Conservation (phyloP, 177 flowering plant genomes). For the Vitis hybrid region DNA sequence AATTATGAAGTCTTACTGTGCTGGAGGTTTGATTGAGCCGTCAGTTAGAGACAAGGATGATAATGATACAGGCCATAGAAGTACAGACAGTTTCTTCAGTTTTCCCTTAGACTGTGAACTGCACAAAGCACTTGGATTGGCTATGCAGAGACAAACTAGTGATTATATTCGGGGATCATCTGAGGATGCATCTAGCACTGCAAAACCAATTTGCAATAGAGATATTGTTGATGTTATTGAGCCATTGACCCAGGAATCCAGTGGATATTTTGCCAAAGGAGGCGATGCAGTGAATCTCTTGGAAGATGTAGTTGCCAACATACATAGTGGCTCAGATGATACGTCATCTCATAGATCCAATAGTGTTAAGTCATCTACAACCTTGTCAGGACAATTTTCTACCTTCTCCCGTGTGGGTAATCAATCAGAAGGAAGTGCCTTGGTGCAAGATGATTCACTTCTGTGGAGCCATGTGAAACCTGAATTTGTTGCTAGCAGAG, state of each 20-base stretch:
- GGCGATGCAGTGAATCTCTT: constrained; percentile 37
- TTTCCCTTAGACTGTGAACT: constrained; percentile 50
- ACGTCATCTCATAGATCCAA: constrained; percentile 20
- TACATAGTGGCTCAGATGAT: constrained; percentile 25
- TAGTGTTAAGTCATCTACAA: constrained; percentile 20
- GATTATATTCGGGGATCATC: constrained; percentile 14
- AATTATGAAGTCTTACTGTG: constrained; percentile 15
- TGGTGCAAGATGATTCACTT: constrained; percentile 19
- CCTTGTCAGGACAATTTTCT: constrained; percentile 22
- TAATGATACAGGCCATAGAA: constrained; percentile 13
- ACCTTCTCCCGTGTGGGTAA: constrained; percentile 24
- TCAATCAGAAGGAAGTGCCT: constrained; percentile 23
- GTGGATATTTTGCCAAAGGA: constrained; percentile 19
- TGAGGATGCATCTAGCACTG: constrained; percentile 20
- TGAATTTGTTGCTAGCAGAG: constrained; percentile 10
- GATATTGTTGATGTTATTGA: constrained; percentile 16
- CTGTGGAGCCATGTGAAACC: constrained; percentile 28
- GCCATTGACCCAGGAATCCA: constrained; percentile 22
- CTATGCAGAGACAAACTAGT: constrained; percentile 14
- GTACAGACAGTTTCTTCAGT: constrained; percentile 18
- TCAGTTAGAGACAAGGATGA: constrained; percentile 12
- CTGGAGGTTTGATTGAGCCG: constrained; percentile 19
- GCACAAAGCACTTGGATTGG: constrained; percentile 48
- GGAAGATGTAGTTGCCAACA: constrained; percentile 46
- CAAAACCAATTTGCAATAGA: constrained; percentile 18